Percentiles rank a stretch among this genome's conserved stretches.
Evolutionary conservation across 306 rosid genomes (phyloP).

Genomic region (Canavalia gladiata): DNA sequence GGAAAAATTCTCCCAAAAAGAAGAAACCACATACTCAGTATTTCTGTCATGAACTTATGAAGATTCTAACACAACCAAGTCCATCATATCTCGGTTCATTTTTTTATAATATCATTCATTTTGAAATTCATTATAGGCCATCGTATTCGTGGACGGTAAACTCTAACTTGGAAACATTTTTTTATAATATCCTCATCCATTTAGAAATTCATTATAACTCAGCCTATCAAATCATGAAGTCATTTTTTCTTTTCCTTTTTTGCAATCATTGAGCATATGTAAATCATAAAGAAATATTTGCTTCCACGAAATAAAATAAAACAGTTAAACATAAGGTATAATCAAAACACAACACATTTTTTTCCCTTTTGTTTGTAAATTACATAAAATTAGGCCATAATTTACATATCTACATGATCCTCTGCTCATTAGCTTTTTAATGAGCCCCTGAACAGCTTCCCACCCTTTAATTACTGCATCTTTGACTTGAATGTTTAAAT

Average conservation of each 20-base stretch:
- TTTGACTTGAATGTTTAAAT: background rate
- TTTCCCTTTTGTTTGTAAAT: background rate
- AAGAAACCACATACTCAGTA: too few species aligned
- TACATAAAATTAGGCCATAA: background rate
- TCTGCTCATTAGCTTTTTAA: background rate
- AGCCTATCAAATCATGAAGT: conserved; percentile 11
- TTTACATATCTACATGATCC: conserved; percentile 5
- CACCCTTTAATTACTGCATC: background rate
- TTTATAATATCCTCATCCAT: background rate
- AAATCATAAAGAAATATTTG: background rate
- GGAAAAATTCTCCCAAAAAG: too few species aligned
- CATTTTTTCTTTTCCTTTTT: background rate
- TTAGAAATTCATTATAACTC: too few species aligned
- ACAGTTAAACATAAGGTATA: background rate
- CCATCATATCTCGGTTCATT: background rate
- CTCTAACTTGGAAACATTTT: background rate
- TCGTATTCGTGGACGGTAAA: background rate
- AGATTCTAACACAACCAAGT: background rate
- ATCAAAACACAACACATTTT: background rate
- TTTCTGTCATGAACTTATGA: background rate
- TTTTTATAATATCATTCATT: too few species aligned
- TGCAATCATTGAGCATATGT: background rate
- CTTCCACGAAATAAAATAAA: background rate
- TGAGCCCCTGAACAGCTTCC: conserved; percentile 13
- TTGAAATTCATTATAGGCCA: too few species aligned